A percentile compares a stretch with the other conserved stretches of the same genome.
Evolutionary conservation across 2,329 filamentous ascomycete species (phyloP).

Genomic region (Penicillium sp.): DNA sequence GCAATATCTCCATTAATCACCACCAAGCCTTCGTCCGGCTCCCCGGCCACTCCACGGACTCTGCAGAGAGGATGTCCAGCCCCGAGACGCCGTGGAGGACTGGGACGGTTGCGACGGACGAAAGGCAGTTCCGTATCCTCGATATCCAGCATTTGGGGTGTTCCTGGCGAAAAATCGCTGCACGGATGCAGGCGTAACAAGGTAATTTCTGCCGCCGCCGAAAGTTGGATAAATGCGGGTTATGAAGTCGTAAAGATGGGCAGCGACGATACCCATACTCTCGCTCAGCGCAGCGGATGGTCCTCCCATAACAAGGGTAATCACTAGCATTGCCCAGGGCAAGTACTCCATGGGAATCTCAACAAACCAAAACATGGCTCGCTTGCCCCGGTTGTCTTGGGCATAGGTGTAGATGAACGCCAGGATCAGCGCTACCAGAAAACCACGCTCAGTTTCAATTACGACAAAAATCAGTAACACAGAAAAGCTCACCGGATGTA

Average conservation of each 20-base stretch:
- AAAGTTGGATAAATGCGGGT: conserved; percentile 85
- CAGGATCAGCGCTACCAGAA: conserved; percentile 62
- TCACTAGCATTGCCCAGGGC: conserved; percentile 73
- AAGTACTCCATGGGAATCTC: conserved; percentile 78
- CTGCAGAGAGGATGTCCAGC: conserved; percentile 34
- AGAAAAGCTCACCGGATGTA: conserved; percentile 35
- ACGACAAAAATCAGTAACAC: neutral
- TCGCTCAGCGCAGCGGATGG: conserved; percentile 59
- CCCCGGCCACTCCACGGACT: conserved; percentile 41
- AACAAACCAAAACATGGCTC: conserved; percentile 76
- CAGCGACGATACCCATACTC: conserved; percentile 75
- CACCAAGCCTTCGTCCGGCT: conserved; percentile 42
- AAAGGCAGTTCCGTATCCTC: conserved; percentile 63
- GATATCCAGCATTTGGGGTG: conserved; percentile 47
- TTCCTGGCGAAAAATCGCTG: conserved; percentile 60
- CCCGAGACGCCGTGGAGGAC: conserved; percentile 16
- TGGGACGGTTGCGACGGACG: conserved; percentile 5
- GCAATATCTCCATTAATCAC: conserved; percentile 23
- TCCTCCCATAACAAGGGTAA: conserved; percentile 68
- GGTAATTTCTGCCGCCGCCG: conserved; percentile 73
- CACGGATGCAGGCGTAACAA: conserved; percentile 71
- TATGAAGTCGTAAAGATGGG: conserved; percentile 87
- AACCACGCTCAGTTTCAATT: neutral
- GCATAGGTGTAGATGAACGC: conserved; percentile 80
- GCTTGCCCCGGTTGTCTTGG: conserved; percentile 77